Percentiles rank a stretch among this genome's conserved stretches.
Conservation (phyloP, 83 land plant species). For the Picea abies region DNA sequence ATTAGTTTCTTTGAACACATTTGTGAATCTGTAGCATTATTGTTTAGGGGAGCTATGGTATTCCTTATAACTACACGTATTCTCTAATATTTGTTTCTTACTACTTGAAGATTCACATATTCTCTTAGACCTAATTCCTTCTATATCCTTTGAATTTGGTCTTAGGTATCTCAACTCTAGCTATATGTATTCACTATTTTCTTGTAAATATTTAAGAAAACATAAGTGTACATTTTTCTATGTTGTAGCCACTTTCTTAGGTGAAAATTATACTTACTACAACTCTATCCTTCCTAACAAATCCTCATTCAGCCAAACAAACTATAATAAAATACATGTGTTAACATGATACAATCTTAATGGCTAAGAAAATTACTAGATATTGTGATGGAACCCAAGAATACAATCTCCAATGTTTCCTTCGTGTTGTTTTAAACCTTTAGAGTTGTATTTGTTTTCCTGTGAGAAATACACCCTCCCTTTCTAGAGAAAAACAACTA, state of each 20-base stretch:
- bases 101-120: background rate
- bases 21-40: background rate
- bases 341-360: no score
- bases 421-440: no score
- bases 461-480: no score
- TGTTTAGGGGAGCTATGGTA: background rate
- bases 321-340: no score
- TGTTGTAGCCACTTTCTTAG: background rate
- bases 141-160: background rate
- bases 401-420: no score
- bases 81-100: background rate
- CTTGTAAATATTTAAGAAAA: background rate
- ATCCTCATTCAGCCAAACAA: no score
- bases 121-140: background rate
- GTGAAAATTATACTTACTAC: background rate
- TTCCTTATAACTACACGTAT: background rate
- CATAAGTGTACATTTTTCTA: background rate
- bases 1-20: background rate
- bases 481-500: no score
- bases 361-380: no score
- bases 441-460: no score
- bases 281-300: background rate
- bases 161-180: background rate
- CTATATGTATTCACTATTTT: background rate
- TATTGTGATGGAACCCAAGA: no score